phyloP scores from a whole-genome alignment of 1,284 basidiomycete genomes.

The Fomitopsis pinicola region DNA sequence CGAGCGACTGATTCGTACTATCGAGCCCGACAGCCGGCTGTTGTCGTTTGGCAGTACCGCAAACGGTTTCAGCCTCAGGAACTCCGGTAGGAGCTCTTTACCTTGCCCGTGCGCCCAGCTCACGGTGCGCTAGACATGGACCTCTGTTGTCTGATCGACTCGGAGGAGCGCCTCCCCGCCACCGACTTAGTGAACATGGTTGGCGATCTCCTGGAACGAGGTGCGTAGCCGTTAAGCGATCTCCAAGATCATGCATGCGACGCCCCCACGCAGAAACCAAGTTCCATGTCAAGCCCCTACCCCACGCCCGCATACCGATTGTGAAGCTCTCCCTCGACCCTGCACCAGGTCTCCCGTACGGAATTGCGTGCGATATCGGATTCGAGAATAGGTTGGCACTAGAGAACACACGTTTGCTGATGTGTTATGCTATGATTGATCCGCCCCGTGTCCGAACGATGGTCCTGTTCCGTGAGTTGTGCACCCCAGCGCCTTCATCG shows the following conservation, averaged over 20 bases:
- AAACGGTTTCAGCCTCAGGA: slow-evolving; percentile 90
- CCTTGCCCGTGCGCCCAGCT: slow-evolving; percentile 5
- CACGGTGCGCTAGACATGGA: slow-evolving; percentile 80
- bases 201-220: slow-evolving; percentile 88
- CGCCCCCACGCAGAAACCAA: slow-evolving; percentile 72
- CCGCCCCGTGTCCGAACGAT: slow-evolving; percentile 90
- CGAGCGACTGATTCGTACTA: slow-evolving; percentile 90
- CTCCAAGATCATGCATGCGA: slow-evolving; percentile 3
- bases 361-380: slow-evolving; percentile 96
- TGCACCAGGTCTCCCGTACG: slow-evolving; percentile 83
- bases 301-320: slow-evolving; percentile 97
- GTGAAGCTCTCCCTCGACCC: slow-evolving; percentile 94
- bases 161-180: slow-evolving; percentile 70
- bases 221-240: slow-evolving; percentile 38
- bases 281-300: slow-evolving; percentile 94
- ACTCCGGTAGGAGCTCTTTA: slow-evolving; percentile 69
- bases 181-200: slow-evolving; percentile 93
- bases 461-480: slow-evolving; percentile 86
- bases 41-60: slow-evolving; percentile 94
- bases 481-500: background rate
- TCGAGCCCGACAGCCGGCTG: slow-evolving; percentile 89
- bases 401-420: slow-evolving; percentile 93
- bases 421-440: slow-evolving; percentile 98
- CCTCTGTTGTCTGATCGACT: slow-evolving; percentile 92
- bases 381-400: slow-evolving; percentile 97